Base-by-base conservation (phyloP, 768 basidiomycete genomes). In the Pleurotus giganteus region DNA sequence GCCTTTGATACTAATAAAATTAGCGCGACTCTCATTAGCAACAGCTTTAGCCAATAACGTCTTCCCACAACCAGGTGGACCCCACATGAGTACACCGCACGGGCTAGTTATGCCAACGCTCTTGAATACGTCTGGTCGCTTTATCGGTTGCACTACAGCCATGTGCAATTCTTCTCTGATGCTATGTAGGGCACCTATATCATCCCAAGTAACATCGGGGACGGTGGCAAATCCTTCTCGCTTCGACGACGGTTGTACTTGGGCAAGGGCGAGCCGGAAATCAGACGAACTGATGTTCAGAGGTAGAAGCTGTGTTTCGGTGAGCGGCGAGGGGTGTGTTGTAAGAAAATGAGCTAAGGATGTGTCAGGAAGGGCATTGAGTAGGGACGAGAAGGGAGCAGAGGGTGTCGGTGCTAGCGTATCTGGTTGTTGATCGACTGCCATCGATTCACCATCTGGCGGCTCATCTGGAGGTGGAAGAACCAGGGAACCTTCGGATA, bases 161-260 rank as follows among this genome's bases (percentile, higher is more conserved):
- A 98, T 97, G 62, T 95, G 93, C 36, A 99, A 77, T 67, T 97
- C 95, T 56, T 96, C 91, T 13, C 97, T 77, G 2, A 86, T 89
- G 1, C 71, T 79, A 57, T 89, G 85, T n/a, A 98, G 76, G 2
- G 96, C 97, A 19, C 97, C 97, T 44, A 99, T 80, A 65, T 98
- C 94, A 1, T 86, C 76, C 96, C 97, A 99, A 0, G 90, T 89
- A 1, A 98, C 91, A 61, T 95, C 92, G 0, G 97, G 97, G 3
- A 98, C 89, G 0, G 97, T 98, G 4, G 97, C 89, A 61, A 99
- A 99, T 3, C 97, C 97, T 75, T 99, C 97, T 39, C 97, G 89
- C 67, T 94, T 94, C 4, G 96, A 92, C 0, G 95, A 97, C 1
- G 96, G 97, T 65, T 98, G 97, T 0, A 98, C 86, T 47, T 94